phyloP scores from a whole-genome alignment of 768 basidiomycete species.

The Rhizopogon vesiculosus region DNA sequence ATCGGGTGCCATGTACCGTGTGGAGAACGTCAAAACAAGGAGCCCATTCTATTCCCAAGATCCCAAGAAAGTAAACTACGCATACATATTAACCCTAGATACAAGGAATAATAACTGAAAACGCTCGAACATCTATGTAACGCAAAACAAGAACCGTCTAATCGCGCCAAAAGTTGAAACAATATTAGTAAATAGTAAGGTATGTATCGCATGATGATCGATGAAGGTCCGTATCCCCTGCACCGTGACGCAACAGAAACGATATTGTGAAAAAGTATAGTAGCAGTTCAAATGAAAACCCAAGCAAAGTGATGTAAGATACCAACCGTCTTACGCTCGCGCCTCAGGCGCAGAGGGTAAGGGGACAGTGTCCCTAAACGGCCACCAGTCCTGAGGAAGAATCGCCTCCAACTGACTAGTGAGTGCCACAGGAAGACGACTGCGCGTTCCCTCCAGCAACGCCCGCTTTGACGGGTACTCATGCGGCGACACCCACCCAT shows the following conservation, averaged over 20 bases:
- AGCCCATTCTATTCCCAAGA: too few species aligned
- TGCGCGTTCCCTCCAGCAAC: conserved; percentile 7
- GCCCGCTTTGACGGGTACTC: conserved; percentile 11
- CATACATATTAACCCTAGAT: too few species aligned
- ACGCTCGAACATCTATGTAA: too few species aligned
- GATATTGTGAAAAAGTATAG: background rate
- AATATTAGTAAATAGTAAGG: background rate
- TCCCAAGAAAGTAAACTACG: too few species aligned
- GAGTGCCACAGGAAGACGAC: conserved; percentile 8
- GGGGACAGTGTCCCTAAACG: conserved; percentile 10
- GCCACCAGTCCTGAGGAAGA: conserved; percentile 13
- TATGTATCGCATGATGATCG: background rate
- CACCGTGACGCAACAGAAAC: background rate
- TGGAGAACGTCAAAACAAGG: too few species aligned
- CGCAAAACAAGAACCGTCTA: background rate
- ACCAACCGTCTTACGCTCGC: conserved; percentile 1
- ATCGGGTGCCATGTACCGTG: too few species aligned
- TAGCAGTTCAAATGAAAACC: background rate
- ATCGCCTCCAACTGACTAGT: conserved; percentile 9
- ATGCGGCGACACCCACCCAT: conserved; percentile 11
- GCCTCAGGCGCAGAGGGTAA: background rate
- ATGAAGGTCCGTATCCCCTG: conserved; percentile 7
- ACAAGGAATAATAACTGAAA: too few species aligned
- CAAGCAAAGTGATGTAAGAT: background rate
- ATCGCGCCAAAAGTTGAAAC: background rate